Conservation (phyloP, 352 stramenopile species). For the Pythium angustatum region DNA sequence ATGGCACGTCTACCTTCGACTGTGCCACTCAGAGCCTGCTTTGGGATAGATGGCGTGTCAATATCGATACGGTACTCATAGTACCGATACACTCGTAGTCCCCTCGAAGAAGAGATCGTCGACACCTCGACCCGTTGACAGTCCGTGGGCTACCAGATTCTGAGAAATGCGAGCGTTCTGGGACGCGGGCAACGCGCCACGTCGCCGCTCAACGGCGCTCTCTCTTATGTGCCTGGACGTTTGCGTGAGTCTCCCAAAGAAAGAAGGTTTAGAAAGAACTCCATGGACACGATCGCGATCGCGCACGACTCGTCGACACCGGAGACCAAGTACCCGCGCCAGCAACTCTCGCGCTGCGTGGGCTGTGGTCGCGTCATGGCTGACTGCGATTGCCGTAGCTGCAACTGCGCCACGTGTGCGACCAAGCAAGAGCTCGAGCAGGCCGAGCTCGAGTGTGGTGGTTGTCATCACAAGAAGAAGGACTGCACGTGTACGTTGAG, state of each 20-base stretch:
- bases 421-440: constrained; percentile 24
- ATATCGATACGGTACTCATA: too few species aligned
- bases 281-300: constrained; percentile 8
- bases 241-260: too few species aligned
- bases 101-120: too few species aligned
- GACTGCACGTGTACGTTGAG: constrained; percentile 6
- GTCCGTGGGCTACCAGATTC: too few species aligned
- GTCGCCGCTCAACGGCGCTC: not conserved
- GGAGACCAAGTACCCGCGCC: not conserved
- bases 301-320: not conserved
- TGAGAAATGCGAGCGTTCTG: too few species aligned
- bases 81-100: too few species aligned
- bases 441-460: constrained; percentile 10
- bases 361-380: constrained; percentile 1
- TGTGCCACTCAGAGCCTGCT: too few species aligned
- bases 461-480: constrained; percentile 16
- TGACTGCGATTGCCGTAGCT: constrained; percentile 11
- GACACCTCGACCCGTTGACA: too few species aligned
- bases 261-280: not conserved
- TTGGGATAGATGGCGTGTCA: too few species aligned
- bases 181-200: too few species aligned
- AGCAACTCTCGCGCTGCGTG: not conserved
- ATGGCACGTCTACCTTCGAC: too few species aligned
- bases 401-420: constrained; percentile 19
- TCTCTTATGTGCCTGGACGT: too few species aligned